Base-by-base conservation (phyloP, 1,284 basidiomycete genomes). In the Heterobasidion irregulare region DNA sequence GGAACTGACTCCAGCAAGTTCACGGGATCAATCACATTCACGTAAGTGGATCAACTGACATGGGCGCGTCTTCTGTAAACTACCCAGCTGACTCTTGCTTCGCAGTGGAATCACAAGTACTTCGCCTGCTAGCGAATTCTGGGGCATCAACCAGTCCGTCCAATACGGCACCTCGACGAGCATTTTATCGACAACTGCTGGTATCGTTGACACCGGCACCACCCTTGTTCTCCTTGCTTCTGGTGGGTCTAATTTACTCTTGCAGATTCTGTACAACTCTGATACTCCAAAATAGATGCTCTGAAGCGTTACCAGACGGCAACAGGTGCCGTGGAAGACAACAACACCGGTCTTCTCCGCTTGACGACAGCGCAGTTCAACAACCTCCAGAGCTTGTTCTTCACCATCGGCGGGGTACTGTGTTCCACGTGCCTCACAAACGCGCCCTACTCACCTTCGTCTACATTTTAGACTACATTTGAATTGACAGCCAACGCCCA, bases 61-160 rank as follows among this genome's bases (percentile, higher is more conserved):
- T 19, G 2, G 26, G 48, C 50, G 36, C 49, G 7, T 47, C 26
- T n/a, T 41, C 18, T 9, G 49, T 55, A 43, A 15, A 45, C n/a
- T 16, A 12, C 15, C 15, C 35, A n/a, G n/a, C 53, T 57, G 18
- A 60, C 41, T 15, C n/a, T 12, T 32, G 44, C 34, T 35, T 51
- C 55, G 38, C 52, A 80, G 77, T 8, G 72, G 78, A 8, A 41
- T 79, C 51, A 83, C 81, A 2, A 61, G 58, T 10, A 77, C 75
- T 2, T 65, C 56, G 8, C 83, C 83, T 32, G 72, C 82, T 8
- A 69, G 61, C 51, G 59, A 68, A 43, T 86, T 75, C 72, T 86
- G 81, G 80, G 84, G 84, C 44, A 81, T 86, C 61, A 70, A 82
- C 63, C 74, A 85, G 68, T 72, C 73, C 48, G 72, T 86, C 57